These are phyloP conservation scores for Fusarium mundagurra DNA, from an alignment of 2,329 filamentous ascomycete species.

Conservation along the genomic window DNA sequence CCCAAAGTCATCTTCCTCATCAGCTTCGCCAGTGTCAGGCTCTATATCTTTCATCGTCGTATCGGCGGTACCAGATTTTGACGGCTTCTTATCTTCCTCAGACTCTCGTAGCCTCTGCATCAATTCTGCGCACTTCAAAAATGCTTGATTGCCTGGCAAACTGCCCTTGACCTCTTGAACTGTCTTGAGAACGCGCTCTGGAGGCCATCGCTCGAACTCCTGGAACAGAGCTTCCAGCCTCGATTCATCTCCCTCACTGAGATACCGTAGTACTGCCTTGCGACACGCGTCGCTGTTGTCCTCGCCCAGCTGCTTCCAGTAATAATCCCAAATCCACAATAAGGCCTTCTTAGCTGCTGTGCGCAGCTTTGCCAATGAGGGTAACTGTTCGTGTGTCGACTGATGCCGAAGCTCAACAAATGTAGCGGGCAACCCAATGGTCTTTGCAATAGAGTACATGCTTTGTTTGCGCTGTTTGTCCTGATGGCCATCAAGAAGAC, in stretches of 20 bases:
- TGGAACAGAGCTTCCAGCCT: conserved; percentile 39
- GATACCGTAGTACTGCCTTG: conserved; percentile 51
- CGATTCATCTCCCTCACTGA: conserved; percentile 49
- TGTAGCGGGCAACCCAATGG: conserved; percentile 74
- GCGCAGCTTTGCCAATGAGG: conserved; percentile 77
- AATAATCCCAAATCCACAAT: conserved; percentile 88
- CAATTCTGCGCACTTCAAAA: conserved; percentile 57
- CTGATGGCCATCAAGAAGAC: conserved; percentile 78
- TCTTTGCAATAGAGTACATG: conserved; percentile 78
- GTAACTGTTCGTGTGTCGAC: conserved; percentile 88
- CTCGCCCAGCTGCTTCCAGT: conserved; percentile 71
- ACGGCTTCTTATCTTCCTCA: conserved; percentile 18
- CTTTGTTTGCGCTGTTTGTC: conserved; percentile 73
- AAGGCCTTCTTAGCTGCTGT: conserved; percentile 75
- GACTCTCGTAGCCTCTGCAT: conserved; percentile 49
- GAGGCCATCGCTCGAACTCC: conserved; percentile 50
- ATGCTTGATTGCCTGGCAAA: conserved; percentile 54
- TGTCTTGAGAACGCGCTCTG: conserved; percentile 48
- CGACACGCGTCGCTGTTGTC: conserved; percentile 45
- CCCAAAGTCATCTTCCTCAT: conserved; percentile 39
- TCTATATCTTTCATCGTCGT: conserved; percentile 20
- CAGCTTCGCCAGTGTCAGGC: conserved; percentile 36
- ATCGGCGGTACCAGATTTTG: conserved; percentile 1
- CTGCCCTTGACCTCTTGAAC: conserved; percentile 53
- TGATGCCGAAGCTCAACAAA: conserved; percentile 93